Percentiles rank a stretch among this genome's conserved stretches.
These are phyloP conservation scores for Backusella psychrophila DNA, from an alignment of 192 early-diverging fungal species.

Conservation along the genomic window DNA sequence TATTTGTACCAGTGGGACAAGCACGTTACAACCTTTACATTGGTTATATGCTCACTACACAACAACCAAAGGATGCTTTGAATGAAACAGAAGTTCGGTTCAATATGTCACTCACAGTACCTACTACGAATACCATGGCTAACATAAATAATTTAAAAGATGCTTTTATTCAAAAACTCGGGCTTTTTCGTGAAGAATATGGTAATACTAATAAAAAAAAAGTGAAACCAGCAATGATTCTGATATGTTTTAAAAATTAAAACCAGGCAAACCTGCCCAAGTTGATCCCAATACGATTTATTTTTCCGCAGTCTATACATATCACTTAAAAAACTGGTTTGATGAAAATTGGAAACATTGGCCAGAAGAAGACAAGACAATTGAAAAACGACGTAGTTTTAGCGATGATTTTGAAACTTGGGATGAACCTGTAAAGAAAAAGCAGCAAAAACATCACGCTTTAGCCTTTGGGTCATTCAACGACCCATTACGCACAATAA, in stretches of 20 bases:
- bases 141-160: conserved; percentile 36
- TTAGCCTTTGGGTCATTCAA: conserved; percentile 55
- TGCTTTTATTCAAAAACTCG: conserved; percentile 40
- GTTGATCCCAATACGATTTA: neutral
- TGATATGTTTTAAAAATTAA: conserved; percentile 13
- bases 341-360: conserved; percentile 55
- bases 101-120: conserved; percentile 36
- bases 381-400: neutral
- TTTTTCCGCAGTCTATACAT: conserved; percentile 43
- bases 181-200: conserved; percentile 27
- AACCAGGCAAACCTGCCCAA: neutral
- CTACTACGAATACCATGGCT: conserved; percentile 30
- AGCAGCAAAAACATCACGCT: conserved; percentile 17
- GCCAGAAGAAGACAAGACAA: conserved; percentile 9
- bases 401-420: conserved; percentile 16
- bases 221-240: neutral
- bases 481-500: conserved; percentile 50
- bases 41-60: conserved; percentile 21
- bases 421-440: conserved; percentile 8
- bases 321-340: conserved; percentile 51
- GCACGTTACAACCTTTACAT: conserved; percentile 8
- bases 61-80: neutral
- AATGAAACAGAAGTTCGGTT: conserved; percentile 38
- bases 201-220: conserved; percentile 2
- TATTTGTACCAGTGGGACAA: conserved; percentile 26